phyloP scores from a whole-genome alignment of 352 stramenopile genomes.

The Phytophthora megakarya region DNA sequence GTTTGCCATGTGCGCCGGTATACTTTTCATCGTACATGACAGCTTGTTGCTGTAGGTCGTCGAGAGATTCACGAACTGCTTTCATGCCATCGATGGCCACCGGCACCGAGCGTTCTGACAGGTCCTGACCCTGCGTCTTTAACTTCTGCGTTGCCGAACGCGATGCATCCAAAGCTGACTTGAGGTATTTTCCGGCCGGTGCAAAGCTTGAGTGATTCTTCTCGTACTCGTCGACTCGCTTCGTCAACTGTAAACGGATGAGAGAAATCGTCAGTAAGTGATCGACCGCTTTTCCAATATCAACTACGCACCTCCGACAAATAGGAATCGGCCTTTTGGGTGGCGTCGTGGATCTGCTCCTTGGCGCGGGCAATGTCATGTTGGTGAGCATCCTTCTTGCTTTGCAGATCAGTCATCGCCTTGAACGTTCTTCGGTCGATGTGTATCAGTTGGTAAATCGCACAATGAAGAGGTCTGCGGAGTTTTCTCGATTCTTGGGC shows the following conservation, averaged over 20 bases:
- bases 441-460: conserved; percentile 30
- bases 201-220: conserved; percentile 47
- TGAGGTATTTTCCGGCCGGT: conserved; percentile 54
- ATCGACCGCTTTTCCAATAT: not conserved
- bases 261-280: not conserved
- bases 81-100: conserved; percentile 51
- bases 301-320: conserved; percentile 40
- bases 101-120: conserved; percentile 51
- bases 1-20: conserved; percentile 30
- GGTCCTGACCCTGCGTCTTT: conserved; percentile 41
- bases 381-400: conserved; percentile 48
- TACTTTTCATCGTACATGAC: conserved; percentile 69
- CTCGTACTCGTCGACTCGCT: conserved; percentile 62
- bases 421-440: conserved; percentile 14
- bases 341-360: conserved; percentile 54
- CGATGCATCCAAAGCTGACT: conserved; percentile 38
- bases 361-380: conserved; percentile 52
- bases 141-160: conserved; percentile 42
- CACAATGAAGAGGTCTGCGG: conserved; percentile 26
- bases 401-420: conserved; percentile 32
- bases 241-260: conserved; percentile 45
- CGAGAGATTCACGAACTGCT: conserved; percentile 48
- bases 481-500: conserved; percentile 22
- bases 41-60: conserved; percentile 44
- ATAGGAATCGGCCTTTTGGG: conserved; percentile 61